These are phyloP conservation scores for Eimeria acervulina DNA, from an alignment of 169 alveolate genomes.

Conservation along the genomic window DNA sequence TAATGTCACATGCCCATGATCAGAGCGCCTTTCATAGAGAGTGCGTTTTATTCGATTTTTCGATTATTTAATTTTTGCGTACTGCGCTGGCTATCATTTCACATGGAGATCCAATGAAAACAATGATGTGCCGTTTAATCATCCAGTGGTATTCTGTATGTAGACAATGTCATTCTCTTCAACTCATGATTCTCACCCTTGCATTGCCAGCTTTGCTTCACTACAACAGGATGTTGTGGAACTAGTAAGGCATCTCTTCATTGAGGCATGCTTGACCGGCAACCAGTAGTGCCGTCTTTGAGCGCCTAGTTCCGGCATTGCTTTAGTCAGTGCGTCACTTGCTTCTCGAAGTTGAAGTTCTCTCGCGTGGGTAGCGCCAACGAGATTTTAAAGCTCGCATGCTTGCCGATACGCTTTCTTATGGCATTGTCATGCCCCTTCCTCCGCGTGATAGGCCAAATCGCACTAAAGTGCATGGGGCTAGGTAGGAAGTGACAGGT, in stretches of 20 bases:
- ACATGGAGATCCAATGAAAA: not conserved
- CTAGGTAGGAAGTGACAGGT: not conserved
- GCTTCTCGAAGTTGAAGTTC: too few species aligned
- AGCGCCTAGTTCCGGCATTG: too few species aligned
- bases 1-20: too few species aligned
- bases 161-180: not conserved
- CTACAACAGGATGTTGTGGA: not conserved
- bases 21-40: too few species aligned
- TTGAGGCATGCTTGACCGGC: too few species aligned
- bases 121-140: not conserved
- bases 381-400: too few species aligned
- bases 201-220: not conserved
- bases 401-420: not conserved
- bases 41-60: not conserved
- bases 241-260: not conserved
- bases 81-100: not conserved
- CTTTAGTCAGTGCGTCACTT: too few species aligned
- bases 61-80: not conserved
- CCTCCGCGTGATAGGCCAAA: not conserved
- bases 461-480: not conserved
- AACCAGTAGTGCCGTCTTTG: too few species aligned
- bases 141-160: not conserved
- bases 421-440: not conserved
- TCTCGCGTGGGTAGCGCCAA: too few species aligned
- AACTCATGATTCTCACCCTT: not conserved